Evolutionary conservation across 2,329 filamentous ascomycete species (phyloP), one percentile per base, ranked within the genome.

Genomic region (Apiospora kogelbergensis): DNA sequence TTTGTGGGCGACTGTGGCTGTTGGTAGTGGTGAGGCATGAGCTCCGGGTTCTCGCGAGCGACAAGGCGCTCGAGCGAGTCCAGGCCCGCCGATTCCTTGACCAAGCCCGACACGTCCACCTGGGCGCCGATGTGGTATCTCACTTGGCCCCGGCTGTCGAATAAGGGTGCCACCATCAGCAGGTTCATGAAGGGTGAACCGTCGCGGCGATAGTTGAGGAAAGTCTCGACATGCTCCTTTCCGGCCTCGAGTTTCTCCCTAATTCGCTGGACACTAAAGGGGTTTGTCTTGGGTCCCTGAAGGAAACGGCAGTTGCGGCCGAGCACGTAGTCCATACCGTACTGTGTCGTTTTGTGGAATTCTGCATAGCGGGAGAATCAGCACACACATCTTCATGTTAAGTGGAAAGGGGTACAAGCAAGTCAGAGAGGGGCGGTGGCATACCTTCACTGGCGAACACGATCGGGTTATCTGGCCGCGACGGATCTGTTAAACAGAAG

Each of bases 231-330:
- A 72, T 91, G 88, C 74, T 94, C 92, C 72, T 88, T 85, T n/a
- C 90, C 90, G 1, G 84, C 86, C 9, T 83, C 78, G 13, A 91
- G 80, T 37, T 89, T 89, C 48, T 91, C 86, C 41, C 86, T 83
- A 13, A 95, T 82, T 67, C 93, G 84, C 67, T 83, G 80, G 0
- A 92, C 83, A 66, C 89, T 91, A 70, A 86, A 84, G 0, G 83
- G 83, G 72, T 91, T 91, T 6, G 92, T 94, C 73, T 87, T 88
- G 0, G 91, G 91, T 0, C 93, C 92, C 77, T 94, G 92, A 1
- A 95, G 85, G 74, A 95, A 94, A 9, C 92, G 88, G 74, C 92
- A 94, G 72, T 95, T 95, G 41, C 91, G 88, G 0, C 92, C 92
- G 22, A 95, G 86, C 3, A 90, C 87, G 76, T 94, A 93, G 68